A percentile compares a stretch with the other conserved stretches of the same genome.
These are phyloP conservation scores for Anethum foeniculum DNA, from an alignment of 140 eudicot genomes.

Conservation along the genomic window DNA sequence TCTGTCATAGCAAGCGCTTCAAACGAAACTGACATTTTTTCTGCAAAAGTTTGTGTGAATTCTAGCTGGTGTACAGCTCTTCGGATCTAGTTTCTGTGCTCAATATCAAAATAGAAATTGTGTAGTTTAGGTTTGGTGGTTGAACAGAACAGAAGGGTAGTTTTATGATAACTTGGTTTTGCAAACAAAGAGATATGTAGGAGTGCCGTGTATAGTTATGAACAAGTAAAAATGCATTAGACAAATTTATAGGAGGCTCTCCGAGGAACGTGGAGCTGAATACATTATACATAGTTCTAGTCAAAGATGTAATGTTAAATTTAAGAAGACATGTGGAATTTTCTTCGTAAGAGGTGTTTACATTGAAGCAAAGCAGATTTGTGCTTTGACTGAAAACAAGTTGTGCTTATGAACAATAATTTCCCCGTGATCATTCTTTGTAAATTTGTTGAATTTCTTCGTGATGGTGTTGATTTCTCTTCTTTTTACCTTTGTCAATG, in stretches of 20 bases:
- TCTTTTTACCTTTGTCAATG: too few relatives aligned
- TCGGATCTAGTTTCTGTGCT: neutral
- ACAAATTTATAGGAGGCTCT: neutral
- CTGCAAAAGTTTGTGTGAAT: neutral
- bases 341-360: neutral
- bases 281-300: neutral
- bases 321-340: neutral
- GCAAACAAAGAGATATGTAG: neutral
- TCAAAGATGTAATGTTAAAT: neutral
- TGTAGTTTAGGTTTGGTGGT: neutral
- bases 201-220: neutral
- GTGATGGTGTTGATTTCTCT: too few relatives aligned
- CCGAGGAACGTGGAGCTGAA: neutral
- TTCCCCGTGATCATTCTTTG: neutral
- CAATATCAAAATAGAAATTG: neutral
- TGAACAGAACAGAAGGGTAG: neutral
- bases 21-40: neutral
- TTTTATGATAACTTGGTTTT: neutral
- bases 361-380: neutral
- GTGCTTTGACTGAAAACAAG: neutral
- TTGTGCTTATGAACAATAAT: neutral
- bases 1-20: conserved; percentile 8
- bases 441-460: neutral
- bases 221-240: neutral
- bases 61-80: neutral